Evolutionary conservation across 495 filamentous ascomycete genomes (phyloP).

Genomic region (Penicillium cataractarum): DNA sequence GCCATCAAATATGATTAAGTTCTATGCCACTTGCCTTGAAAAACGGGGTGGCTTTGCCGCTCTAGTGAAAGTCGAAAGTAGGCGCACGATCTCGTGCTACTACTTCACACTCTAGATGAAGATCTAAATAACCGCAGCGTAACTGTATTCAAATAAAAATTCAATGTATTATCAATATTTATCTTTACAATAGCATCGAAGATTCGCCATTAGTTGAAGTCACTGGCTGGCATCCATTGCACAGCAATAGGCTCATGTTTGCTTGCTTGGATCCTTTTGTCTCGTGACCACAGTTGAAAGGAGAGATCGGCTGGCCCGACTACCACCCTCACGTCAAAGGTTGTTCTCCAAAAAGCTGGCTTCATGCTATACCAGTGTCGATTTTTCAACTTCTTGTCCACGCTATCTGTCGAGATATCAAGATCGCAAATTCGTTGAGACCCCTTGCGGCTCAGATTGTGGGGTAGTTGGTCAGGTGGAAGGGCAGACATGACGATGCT

Average conservation of each 20-base stretch:
- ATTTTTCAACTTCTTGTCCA: slow-evolving; percentile 51
- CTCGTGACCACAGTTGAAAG: slow-evolving; percentile 58
- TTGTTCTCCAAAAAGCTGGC: slow-evolving; percentile 49
- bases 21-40: no score
- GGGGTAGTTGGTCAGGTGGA: slow-evolving; percentile 44
- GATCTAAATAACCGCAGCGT: no score
- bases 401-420: slow-evolving; percentile 32
- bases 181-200: no score
- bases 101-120: no score
- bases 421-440: slow-evolving; percentile 31
- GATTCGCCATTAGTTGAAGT: background rate
- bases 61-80: no score
- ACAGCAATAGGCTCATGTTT: slow-evolving; percentile 55
- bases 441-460: slow-evolving; percentile 41
- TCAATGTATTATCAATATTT: no score
- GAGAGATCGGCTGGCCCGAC: slow-evolving; percentile 58
- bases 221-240: slow-evolving; percentile 42
- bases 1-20: no score
- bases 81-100: no score
- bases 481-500: slow-evolving; percentile 53
- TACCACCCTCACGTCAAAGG: slow-evolving; percentile 55
- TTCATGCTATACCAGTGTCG: slow-evolving; percentile 46
- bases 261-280: slow-evolving; percentile 44
- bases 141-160: no score
- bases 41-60: no score